Conservation (phyloP, 495 filamentous ascomycete species). For the Daldinia decipiens region DNA sequence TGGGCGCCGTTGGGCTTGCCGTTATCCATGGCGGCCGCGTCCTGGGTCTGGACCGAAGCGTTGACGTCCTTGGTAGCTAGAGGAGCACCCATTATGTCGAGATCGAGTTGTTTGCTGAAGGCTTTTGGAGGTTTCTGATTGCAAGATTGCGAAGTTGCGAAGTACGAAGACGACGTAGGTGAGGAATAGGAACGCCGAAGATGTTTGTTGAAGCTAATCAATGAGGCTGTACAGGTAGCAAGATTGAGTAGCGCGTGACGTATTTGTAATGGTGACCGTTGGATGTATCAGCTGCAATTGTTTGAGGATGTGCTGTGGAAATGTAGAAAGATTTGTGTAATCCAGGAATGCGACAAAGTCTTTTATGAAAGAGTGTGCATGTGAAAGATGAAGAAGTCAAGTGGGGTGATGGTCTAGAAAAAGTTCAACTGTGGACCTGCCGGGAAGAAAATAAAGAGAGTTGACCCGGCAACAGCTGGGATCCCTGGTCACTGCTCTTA, state of each 20-base stretch:
- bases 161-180: not conserved
- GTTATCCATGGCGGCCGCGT: conserved; percentile 41
- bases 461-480: conserved; percentile 2
- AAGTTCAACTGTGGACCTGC: conserved; percentile 11
- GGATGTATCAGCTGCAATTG: conserved; percentile 10
- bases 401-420: not conserved
- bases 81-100: conserved; percentile 48
- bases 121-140: not conserved
- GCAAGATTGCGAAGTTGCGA: conserved; percentile 4
- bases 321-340: conserved; percentile 22
- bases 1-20: conserved; percentile 58
- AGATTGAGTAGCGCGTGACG: conserved; percentile 3
- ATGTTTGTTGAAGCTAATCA: not conserved
- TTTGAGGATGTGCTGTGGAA: conserved; percentile 28
- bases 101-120: not conserved
- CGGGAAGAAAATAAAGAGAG: conserved; percentile 24
- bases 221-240: conserved; percentile 5
- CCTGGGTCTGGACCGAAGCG: conserved; percentile 50
- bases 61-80: conserved; percentile 70
- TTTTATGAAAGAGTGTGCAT: conserved; percentile 28
- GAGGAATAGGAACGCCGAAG: not conserved
- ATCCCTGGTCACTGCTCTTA: conserved; percentile 2
- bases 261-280: conserved; percentile 5
- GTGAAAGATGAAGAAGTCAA: conserved; percentile 15
- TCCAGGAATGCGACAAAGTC: conserved; percentile 19